Conservation (phyloP, 352 stramenopile species). For the Globisporangium acanthophoron region DNA sequence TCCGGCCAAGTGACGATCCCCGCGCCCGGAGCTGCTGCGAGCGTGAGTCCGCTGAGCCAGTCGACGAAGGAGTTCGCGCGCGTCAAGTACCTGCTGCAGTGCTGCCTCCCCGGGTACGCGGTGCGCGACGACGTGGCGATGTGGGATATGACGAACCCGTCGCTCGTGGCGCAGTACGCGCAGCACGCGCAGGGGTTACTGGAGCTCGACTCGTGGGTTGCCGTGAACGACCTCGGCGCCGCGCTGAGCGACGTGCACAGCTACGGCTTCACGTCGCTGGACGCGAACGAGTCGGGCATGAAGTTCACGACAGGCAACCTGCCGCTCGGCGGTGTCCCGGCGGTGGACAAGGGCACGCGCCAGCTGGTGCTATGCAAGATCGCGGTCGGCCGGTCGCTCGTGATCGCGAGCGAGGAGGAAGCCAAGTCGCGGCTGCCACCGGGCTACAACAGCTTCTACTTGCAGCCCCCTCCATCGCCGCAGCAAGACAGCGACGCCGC, state of each 20-base stretch:
- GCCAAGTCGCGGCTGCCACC: conserved; percentile 32
- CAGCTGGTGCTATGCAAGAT: conserved; percentile 77
- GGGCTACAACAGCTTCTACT: conserved; percentile 73
- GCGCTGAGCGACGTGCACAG: conserved; percentile 49
- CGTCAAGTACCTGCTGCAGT: conserved; percentile 62
- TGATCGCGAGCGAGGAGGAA: conserved; percentile 41
- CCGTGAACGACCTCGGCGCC: conserved; percentile 56
- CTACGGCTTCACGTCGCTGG: conserved; percentile 46
- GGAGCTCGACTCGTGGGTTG: conserved; percentile 71
- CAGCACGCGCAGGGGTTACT: conserved; percentile 39
- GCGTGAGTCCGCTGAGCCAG: conserved; percentile 35
- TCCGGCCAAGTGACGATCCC: conserved; percentile 20
- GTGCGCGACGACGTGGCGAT: conserved; percentile 59
- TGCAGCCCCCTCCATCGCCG: conserved; percentile 13
- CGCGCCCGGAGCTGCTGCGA: conserved; percentile 31
- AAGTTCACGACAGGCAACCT: conserved; percentile 69
- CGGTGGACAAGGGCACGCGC: conserved; percentile 13
- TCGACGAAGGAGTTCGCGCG: conserved; percentile 50
- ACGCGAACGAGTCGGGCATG: conserved; percentile 38
- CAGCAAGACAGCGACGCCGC: conserved; percentile 12
- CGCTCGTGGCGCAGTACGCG: conserved; percentile 52
- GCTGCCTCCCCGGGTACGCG: conserved; percentile 42
- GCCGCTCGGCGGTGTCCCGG: conserved; percentile 18
- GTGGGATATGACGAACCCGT: conserved; percentile 69
- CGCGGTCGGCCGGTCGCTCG: conserved; percentile 53